These are phyloP conservation scores for Domatiomyces catenatus DNA, from an alignment of 2,329 filamentous ascomycete species.

Conservation along the genomic window DNA sequence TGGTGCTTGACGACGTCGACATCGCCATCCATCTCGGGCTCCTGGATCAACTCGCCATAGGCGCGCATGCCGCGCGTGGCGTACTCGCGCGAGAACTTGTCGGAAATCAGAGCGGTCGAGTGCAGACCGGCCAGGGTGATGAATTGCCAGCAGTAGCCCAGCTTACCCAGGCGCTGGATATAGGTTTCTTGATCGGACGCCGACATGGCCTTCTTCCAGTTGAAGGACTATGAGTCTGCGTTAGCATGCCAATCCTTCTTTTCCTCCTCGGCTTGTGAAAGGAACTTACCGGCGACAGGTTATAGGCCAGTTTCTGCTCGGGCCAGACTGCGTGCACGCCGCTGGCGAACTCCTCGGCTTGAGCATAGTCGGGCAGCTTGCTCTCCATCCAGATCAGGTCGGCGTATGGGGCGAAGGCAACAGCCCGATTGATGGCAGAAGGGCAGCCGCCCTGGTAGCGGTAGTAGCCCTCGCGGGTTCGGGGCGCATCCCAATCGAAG, in stretches of 20 bases:
- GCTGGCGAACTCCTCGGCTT: slow-evolving; percentile 83
- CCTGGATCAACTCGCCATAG: slow-evolving; percentile 92
- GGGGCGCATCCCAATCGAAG: slow-evolving; percentile 91
- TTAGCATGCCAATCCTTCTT: neutral
- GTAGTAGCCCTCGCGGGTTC: slow-evolving; percentile 92
- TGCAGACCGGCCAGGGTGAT: slow-evolving; percentile 97
- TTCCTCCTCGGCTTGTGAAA: neutral
- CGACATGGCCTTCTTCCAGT: slow-evolving; percentile 97
- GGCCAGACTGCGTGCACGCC: slow-evolving; percentile 92
- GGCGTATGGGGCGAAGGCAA: slow-evolving; percentile 83
- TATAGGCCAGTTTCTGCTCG: slow-evolving; percentile 97
- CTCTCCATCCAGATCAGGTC: slow-evolving; percentile 99
- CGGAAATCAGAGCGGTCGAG: slow-evolving; percentile 80
- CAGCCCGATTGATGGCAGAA: slow-evolving; percentile 76
- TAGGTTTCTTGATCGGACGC: slow-evolving; percentile 90
- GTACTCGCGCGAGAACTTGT: slow-evolving; percentile 76
- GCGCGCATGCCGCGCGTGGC: slow-evolving; percentile 77
- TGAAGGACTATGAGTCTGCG: slow-evolving; percentile 42
- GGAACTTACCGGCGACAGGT: slow-evolving; percentile 55
- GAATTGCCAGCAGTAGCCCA: slow-evolving; percentile 99
- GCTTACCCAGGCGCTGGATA: slow-evolving; percentile 67
- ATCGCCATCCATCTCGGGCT: slow-evolving; percentile 82
- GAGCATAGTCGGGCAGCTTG: slow-evolving; percentile 79
- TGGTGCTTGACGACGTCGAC: slow-evolving; percentile 97
- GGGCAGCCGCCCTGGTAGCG: slow-evolving; percentile 80